phyloP scores from a whole-genome alignment of 371 early-diverging fungal species.

The Circinella minor region DNA sequence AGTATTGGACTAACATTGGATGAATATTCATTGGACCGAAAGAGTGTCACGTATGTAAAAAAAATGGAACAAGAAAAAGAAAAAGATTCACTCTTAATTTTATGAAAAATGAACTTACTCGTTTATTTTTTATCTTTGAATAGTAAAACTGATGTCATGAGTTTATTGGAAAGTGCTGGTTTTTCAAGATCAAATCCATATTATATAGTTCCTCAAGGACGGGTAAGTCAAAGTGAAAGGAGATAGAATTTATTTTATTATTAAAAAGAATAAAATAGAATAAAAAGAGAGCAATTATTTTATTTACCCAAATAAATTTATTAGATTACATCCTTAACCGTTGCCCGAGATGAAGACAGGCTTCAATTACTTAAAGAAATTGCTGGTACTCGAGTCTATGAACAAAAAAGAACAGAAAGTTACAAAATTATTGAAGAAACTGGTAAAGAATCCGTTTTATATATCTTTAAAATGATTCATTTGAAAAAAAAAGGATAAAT shows the following conservation, averaged over 20 bases:
- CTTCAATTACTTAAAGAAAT: constrained; percentile 96
- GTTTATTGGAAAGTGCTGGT: constrained; percentile 96
- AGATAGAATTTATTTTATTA: no score
- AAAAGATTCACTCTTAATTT: not conserved
- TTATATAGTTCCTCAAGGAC: constrained; percentile 99
- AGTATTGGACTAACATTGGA: constrained; percentile 97
- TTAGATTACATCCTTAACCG: constrained; percentile 89
- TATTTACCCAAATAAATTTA: not conserved
- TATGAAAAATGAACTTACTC: no score
- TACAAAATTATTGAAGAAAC: constrained; percentile 94
- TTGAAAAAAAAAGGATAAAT: not conserved
- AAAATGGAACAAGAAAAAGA: not conserved
- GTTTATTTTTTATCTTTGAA: not conserved
- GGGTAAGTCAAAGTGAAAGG: constrained; percentile 58
- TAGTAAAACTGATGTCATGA: constrained; percentile 92
- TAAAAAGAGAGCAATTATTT: not conserved
- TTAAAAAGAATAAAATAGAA: no score
- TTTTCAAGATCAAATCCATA: constrained; percentile 98
- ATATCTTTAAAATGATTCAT: not conserved
- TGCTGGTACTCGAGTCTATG: constrained; percentile 98
- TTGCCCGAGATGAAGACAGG: constrained; percentile 92
- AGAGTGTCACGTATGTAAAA: constrained; percentile 69
- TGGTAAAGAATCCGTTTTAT: constrained; percentile 43
- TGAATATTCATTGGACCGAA: constrained; percentile 96
- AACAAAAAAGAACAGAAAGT: constrained; percentile 91